These are phyloP conservation scores for Oryza brachyantha DNA, from an alignment of 176 grass and related monocot species.

Conservation along the genomic window DNA sequence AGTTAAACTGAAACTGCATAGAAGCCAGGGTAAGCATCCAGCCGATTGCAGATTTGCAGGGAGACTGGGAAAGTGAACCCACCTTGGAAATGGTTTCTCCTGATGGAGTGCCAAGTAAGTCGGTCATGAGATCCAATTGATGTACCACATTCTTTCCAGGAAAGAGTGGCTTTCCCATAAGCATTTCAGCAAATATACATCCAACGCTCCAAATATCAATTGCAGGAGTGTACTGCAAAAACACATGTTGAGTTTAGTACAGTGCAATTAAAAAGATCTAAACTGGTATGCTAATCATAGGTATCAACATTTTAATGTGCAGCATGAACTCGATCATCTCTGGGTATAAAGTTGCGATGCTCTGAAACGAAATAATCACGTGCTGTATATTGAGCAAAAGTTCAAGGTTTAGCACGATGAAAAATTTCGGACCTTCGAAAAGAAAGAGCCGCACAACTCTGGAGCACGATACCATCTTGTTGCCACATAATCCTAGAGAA, in stretches of 20 bases:
- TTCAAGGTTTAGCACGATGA: slow-evolving; percentile 7
- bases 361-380: neutral
- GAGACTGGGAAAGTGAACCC: slow-evolving; percentile 15
- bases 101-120: slow-evolving; percentile 72
- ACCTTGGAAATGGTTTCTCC: slow-evolving; percentile 62
- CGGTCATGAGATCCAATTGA: slow-evolving; percentile 86
- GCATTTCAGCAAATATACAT: slow-evolving; percentile 90
- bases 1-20: neutral
- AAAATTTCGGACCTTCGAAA: slow-evolving; percentile 58
- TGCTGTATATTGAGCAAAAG: neutral
- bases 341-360: neutral
- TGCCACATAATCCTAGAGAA: slow-evolving; percentile 73
- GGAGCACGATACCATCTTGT: slow-evolving; percentile 90
- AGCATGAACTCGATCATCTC: neutral
- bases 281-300: neutral
- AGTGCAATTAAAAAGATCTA: neutral
- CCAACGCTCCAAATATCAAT: slow-evolving; percentile 89
- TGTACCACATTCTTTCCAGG: slow-evolving; percentile 85
- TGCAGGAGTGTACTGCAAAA: slow-evolving; percentile 73
- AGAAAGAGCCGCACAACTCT: slow-evolving; percentile 85
- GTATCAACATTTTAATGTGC: neutral
- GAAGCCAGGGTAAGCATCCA: slow-evolving; percentile 11
- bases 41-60: slow-evolving; percentile 1
- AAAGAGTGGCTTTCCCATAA: slow-evolving; percentile 68
- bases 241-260: slow-evolving; percentile 13